phyloP scores from a whole-genome alignment of 305 asterid species.

The Solanum hybrid region DNA sequence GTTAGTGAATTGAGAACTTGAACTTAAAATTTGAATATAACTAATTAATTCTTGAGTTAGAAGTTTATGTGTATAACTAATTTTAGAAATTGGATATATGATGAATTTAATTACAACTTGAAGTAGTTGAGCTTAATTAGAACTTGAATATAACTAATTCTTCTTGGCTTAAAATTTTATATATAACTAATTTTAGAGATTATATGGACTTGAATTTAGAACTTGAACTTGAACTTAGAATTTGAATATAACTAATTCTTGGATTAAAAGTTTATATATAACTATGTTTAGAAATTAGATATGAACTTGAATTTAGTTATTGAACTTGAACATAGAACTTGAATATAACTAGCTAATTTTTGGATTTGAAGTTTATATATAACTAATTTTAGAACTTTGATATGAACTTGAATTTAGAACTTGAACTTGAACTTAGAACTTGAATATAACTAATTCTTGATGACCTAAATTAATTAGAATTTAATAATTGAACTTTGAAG shows the following conservation, averaged over 20 bases:
- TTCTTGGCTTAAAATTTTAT: no score
- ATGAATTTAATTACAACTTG: neutral
- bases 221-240: neutral
- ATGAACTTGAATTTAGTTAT: neutral
- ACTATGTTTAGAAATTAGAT: no score
- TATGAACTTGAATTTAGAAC: neutral
- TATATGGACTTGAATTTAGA: neutral
- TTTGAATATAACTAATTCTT: neutral
- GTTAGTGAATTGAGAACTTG: neutral
- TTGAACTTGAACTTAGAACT: neutral
- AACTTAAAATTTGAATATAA: neutral
- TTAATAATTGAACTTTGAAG: neutral
- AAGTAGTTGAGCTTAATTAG: neutral
- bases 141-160: neutral
- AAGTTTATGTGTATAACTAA: neutral
- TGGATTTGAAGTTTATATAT: neutral
- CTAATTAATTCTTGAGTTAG: neutral
- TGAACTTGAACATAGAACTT: neutral
- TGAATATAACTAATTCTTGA: neutral
- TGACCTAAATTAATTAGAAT: neutral
- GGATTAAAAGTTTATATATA: no score
- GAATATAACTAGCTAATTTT: neutral
- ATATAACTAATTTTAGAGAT: no score
- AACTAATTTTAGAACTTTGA: neutral
- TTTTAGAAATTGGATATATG: neutral